Evolutionary conservation across 495 filamentous ascomycete genomes (phyloP).

Genomic region (Penicillium manginii): DNA sequence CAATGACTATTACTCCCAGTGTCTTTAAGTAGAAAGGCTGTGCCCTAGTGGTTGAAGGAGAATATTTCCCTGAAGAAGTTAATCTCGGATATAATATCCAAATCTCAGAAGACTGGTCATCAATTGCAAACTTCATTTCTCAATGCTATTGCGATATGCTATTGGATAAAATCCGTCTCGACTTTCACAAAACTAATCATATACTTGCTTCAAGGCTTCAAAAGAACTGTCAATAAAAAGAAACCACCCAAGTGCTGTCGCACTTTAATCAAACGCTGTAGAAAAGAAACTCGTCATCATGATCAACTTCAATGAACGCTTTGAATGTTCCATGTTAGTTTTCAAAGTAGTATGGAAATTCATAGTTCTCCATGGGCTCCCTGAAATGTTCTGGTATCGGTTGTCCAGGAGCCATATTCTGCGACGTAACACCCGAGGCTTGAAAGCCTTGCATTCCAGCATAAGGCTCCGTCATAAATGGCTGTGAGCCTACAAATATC

Average conservation of each 20-base stretch:
- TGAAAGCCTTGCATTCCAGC: constrained; percentile 18
- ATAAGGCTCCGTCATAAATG: constrained; percentile 29
- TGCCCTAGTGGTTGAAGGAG: neutral
- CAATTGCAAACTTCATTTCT: neutral
- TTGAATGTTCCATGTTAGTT: constrained; percentile 5
- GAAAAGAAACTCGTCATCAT: constrained; percentile 28
- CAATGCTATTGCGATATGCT: neutral
- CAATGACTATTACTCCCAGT: constrained; percentile 58
- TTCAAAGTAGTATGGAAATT: constrained; percentile 39
- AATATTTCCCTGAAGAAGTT: neutral
- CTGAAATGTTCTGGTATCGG: constrained; percentile 14
- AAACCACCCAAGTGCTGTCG: constrained; percentile 1
- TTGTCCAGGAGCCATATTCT: constrained; percentile 13
- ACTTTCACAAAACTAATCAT: neutral
- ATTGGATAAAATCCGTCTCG: neutral
- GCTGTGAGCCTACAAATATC: constrained; percentile 19
- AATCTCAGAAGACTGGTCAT: neutral
- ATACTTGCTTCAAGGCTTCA: neutral
- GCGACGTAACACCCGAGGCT: constrained; percentile 7
- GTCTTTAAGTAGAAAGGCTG: constrained; percentile 27
- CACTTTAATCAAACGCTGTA: constrained; percentile 1
- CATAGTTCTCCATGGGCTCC: constrained; percentile 25
- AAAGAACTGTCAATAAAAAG: neutral
- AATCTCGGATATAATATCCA: neutral
- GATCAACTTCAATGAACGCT: neutral